Conservation (phyloP, 2,329 filamentous ascomycete genomes). For the Boeremia exigua region DNA sequence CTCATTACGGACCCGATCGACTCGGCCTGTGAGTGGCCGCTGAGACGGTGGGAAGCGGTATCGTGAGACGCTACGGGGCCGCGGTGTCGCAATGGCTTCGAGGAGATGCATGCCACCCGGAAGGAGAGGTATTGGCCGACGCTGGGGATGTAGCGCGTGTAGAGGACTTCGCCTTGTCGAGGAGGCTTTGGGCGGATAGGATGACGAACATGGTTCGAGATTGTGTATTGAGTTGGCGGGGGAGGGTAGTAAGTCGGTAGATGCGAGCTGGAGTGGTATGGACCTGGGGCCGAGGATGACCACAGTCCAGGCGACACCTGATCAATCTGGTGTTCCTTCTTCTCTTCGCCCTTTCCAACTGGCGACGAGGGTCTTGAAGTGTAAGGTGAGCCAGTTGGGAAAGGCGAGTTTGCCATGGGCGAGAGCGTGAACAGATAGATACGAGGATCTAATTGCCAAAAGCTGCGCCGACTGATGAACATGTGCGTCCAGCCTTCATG, state of each 20-base stretch:
- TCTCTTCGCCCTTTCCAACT: conserved; percentile 33
- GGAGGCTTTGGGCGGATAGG: conserved; percentile 88
- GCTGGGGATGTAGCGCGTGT: conserved; percentile 84
- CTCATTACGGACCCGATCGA: conserved; percentile 45
- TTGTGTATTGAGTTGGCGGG: conserved; percentile 78
- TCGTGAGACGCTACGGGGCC: conserved; percentile 57
- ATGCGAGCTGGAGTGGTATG: conserved; percentile 82
- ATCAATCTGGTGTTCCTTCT: conserved; percentile 39
- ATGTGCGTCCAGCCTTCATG: conserved; percentile 75
- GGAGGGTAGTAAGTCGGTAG: conserved; percentile 92
- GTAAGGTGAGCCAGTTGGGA: conserved; percentile 58
- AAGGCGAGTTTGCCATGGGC: conserved; percentile 60
- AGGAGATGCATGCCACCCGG: conserved; percentile 76
- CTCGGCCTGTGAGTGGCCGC: conserved; percentile 59
- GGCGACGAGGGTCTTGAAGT: conserved; percentile 60
- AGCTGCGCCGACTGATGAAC: conserved; percentile 80
- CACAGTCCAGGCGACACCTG: conserved; percentile 44
- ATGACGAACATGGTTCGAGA: conserved; percentile 80
- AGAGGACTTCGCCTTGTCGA: conserved; percentile 89
- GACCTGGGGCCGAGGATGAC: conserved; percentile 60
- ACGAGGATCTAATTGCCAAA: conserved; percentile 90
- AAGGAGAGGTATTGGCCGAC: conserved; percentile 86
- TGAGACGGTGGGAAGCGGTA: conserved; percentile 28
- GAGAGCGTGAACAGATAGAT: conserved; percentile 87
- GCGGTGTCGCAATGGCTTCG: conserved; percentile 67